phyloP scores from a whole-genome alignment of 148 eudicot species.

The Rhododendron griersonianum region DNA sequence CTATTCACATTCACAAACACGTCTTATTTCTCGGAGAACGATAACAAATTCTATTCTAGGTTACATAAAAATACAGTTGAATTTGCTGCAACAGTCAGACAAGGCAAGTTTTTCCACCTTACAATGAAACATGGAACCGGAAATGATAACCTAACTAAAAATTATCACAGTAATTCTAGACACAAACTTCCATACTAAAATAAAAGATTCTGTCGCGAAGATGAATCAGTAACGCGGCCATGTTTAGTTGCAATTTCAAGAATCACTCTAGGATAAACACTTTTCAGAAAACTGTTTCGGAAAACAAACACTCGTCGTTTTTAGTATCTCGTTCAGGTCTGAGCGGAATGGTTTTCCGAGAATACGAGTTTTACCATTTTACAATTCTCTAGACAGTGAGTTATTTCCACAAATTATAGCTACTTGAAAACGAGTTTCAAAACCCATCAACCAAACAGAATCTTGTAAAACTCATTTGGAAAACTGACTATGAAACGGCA shows the following conservation, averaged over 20 bases:
- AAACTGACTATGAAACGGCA: neutral
- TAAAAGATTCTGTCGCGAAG: neutral
- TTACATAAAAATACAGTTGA: slow-evolving; percentile 12
- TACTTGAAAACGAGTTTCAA: neutral
- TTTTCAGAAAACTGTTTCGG: neutral
- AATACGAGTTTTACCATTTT: neutral
- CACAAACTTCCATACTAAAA: neutral
- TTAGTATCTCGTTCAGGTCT: neutral
- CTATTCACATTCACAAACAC: neutral
- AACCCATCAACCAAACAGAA: neutral
- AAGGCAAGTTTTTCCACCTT: neutral
- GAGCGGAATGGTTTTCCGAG: neutral
- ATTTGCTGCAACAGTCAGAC: neutral
- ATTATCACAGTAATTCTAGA: neutral
- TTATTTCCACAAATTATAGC: neutral
- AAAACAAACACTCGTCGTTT: neutral
- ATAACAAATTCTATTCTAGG: slow-evolving; percentile 17
- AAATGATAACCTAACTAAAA: neutral
- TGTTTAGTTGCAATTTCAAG: neutral
- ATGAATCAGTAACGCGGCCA: neutral
- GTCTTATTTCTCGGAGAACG: neutral
- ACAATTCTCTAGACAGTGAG: neutral
- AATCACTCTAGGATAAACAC: neutral
- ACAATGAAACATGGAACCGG: slow-evolving; percentile 5
- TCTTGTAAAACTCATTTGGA: neutral